A percentile compares a stretch with the other conserved stretches of the same genome.
phyloP scores from a whole-genome alignment of 768 basidiomycete genomes.

The Russula ochroleuca region DNA sequence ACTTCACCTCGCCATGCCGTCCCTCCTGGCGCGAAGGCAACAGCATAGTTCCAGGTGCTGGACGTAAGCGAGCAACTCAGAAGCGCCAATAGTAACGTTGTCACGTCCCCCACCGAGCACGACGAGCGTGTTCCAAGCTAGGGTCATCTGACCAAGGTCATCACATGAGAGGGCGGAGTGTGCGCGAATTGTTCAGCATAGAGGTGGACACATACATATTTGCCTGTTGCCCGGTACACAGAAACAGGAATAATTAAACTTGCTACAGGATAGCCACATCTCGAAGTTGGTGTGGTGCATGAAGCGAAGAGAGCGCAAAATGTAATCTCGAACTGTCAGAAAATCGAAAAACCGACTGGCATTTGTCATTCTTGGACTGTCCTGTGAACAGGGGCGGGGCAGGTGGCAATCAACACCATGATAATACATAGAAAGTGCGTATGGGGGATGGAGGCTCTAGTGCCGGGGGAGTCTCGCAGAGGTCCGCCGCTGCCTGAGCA shows the following conservation, averaged over 20 bases:
- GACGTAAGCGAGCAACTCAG: no score
- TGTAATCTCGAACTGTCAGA: neutral
- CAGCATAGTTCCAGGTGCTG: no score
- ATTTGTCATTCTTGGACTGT: neutral
- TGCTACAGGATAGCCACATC: neutral
- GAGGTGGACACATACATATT: neutral
- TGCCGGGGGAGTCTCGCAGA: constrained; percentile 55
- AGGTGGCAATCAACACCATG: neutral
- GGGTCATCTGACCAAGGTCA: neutral
- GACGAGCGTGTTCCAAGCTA: no score
- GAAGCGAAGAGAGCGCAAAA: neutral
- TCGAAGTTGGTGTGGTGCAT: neutral
- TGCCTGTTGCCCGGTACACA: neutral
- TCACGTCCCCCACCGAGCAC: no score
- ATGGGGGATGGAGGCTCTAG: neutral
- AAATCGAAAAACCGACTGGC: neutral
- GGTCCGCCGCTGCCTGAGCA: constrained; percentile 53
- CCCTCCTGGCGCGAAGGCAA: no score
- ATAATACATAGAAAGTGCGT: neutral
- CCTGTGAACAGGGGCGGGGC: no score
- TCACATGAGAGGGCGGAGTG: neutral
- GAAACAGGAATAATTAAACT: neutral
- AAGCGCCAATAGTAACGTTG: no score
- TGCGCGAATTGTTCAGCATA: neutral
- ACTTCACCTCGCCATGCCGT: no score